A percentile compares a stretch with the other conserved stretches of the same genome.
phyloP scores from a whole-genome alignment of 2,329 filamentous ascomycete genomes.

The Aspergillus awamori region DNA sequence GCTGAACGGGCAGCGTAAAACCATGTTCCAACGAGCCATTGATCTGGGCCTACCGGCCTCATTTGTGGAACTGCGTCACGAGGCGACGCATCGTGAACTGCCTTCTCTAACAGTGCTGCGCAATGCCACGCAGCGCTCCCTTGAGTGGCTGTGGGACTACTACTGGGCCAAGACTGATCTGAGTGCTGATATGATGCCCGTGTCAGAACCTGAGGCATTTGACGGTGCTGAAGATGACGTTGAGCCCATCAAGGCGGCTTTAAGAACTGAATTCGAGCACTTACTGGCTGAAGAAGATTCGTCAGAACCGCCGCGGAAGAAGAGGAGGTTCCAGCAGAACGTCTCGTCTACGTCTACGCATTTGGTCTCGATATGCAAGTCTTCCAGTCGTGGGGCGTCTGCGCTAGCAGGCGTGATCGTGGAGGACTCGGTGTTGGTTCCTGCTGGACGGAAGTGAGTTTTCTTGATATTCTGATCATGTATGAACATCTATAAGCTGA shows the following conservation, averaged over 20 bases:
- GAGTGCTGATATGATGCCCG: background rate
- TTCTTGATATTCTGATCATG: background rate
- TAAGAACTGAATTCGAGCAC: constrained; percentile 24
- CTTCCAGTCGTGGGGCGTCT: constrained; percentile 19
- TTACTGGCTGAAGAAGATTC: constrained; percentile 14
- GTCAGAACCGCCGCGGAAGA: constrained; percentile 31
- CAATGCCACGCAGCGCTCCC: constrained; percentile 67
- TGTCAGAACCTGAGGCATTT: background rate
- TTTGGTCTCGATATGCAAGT: constrained; percentile 34
- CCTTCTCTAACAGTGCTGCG: constrained; percentile 75
- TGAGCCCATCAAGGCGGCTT: constrained; percentile 22
- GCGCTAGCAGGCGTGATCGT: constrained; percentile 32
- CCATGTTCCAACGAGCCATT: constrained; percentile 50
- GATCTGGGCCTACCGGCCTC: constrained; percentile 57
- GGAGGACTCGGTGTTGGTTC: constrained; percentile 31
- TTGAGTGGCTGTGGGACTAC: constrained; percentile 85
- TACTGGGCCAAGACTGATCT: constrained; percentile 68
- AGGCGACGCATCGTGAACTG: constrained; percentile 86
- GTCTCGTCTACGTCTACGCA: constrained; percentile 25
- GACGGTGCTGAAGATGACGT: constrained; percentile 14
- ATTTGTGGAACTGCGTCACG: constrained; percentile 87
- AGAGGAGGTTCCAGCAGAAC: constrained; percentile 31
- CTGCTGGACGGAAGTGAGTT: constrained; percentile 33
- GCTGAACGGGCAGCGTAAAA: constrained; percentile 43
- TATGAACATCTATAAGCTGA: background rate